Evolutionary conservation across 306 rosid genomes (phyloP), one percentile per base, ranked within the genome.

Genomic region (Medicago lupulina): DNA sequence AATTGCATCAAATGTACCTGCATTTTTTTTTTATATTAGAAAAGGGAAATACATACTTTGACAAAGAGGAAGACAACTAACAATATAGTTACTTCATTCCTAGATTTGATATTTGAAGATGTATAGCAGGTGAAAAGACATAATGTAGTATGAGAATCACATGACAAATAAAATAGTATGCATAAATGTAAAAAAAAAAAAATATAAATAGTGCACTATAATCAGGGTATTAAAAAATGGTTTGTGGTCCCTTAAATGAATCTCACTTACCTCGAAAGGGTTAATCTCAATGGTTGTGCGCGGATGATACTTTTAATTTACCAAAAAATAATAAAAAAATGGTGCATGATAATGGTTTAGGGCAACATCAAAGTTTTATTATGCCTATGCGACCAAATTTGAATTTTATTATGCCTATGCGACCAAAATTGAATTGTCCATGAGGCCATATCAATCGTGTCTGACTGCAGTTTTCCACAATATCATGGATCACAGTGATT

Each of bases 1-100:
- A 57, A 89, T 84, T 5, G 96, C 97, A 81, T 92, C 97, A 67
- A 86, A 60, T 61, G 93, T 92, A 69, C 93, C 96, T 92, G 85
- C 50, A 64, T 58, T 25, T 17, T 58, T 25, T 17, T 28, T 61
- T n/a, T 6, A 23, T 12, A 76, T 54, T 47, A 75, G 69, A 70
- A 31, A 9, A 40, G 38, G 58, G 61, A 16, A 71, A 72, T 16
- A 49, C 46, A 59, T 49, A 14, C 18, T 53, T 78, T 57, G 70
- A 43, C 34, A 58, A 59, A 49, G 31, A 59, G 34, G 34, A 28
- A 28, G 34, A n/a, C n/a, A n/a, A n/a, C n/a, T n/a, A n/a, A n/a
- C n/a, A n/a, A n/a, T n/a, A n/a, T n/a, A n/a, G n/a, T n/a, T n/a
- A n/a, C n/a, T n/a, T n/a, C n/a, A n/a, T n/a, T n/a, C n/a, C n/a